Conservation (phyloP, 2,329 filamentous ascomycete genomes). For the Alternaria metachromatica region DNA sequence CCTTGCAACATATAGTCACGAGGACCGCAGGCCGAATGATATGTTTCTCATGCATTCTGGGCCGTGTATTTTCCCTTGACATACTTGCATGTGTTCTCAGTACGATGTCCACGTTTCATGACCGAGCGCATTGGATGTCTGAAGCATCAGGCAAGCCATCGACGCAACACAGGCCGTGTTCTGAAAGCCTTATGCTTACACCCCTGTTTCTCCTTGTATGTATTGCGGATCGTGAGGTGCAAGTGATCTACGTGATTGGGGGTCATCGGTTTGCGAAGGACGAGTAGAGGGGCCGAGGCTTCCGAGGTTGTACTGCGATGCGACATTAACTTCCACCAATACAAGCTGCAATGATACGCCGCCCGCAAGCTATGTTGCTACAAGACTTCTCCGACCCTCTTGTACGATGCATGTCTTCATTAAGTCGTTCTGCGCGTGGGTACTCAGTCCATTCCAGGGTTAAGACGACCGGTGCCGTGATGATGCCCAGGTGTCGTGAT, state of each 20-base stretch:
- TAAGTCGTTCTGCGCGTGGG: neutral
- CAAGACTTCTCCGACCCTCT: neutral
- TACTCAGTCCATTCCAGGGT: neutral
- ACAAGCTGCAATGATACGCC: neutral
- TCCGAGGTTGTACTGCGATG: neutral
- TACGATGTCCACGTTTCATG: neutral
- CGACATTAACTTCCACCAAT: neutral
- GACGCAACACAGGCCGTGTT: neutral
- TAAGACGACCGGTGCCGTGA: neutral
- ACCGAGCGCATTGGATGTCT: neutral
- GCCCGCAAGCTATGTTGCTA: neutral
- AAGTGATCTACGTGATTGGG: neutral
- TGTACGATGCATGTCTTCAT: neutral
- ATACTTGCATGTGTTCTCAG: neutral
- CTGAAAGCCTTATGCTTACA: neutral
- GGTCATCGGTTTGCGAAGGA: neutral
- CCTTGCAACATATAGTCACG: neutral
- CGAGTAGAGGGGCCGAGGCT: neutral
- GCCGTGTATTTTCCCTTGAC: fast-evolving
- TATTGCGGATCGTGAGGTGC: neutral
- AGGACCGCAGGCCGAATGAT: fast-evolving
- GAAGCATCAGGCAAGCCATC: neutral
- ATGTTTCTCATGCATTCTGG: fast-evolving
- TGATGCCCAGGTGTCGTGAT: neutral
- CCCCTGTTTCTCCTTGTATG: neutral